Conservation (phyloP, 139 green algal species). For the Picochlorum sp. region DNA sequence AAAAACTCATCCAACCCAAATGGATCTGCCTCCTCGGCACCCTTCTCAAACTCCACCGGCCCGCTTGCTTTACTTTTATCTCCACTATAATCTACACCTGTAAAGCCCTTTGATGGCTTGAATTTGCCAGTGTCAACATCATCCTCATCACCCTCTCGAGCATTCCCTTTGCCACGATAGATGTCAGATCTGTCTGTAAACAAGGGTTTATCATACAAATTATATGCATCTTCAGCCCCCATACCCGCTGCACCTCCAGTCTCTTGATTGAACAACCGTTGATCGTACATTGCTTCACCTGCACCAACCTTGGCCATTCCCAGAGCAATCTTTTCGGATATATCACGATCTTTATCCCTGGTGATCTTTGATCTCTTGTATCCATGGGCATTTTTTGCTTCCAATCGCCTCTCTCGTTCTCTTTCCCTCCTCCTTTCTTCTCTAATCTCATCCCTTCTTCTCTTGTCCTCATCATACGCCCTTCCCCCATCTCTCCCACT, state of each 20-base stretch:
- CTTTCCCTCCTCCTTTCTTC: constrained; percentile 73
- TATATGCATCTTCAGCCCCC: constrained; percentile 82
- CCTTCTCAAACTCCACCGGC: constrained; percentile 84
- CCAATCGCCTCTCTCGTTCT: constrained; percentile 81
- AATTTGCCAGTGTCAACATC: constrained; percentile 61
- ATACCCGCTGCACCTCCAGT: constrained; percentile 65
- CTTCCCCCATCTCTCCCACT: constrained; percentile 13
- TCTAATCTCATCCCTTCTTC: constrained; percentile 70
- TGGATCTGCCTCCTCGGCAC: constrained; percentile 60
- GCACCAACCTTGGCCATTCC: constrained; percentile 49
- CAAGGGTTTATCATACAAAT: constrained; percentile 92
- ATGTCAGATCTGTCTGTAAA: constrained; percentile 74
- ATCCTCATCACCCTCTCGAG: neutral
- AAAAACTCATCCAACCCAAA: constrained; percentile 93
- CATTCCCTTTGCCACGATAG: constrained; percentile 39
- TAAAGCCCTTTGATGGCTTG: constrained; percentile 86
- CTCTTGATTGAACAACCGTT: constrained; percentile 97
- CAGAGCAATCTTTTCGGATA: constrained; percentile 83
- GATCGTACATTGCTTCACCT: constrained; percentile 92
- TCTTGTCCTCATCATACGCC: constrained; percentile 71
- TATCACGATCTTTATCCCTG: constrained; percentile 86
- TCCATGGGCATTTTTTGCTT: constrained; percentile 53
- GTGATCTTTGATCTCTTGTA: constrained; percentile 88
- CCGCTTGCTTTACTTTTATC: constrained; percentile 18
- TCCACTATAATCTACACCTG: constrained; percentile 46